Conservation (phyloP, 2,329 filamentous ascomycete genomes). For the Talaromyces sp. region DNA sequence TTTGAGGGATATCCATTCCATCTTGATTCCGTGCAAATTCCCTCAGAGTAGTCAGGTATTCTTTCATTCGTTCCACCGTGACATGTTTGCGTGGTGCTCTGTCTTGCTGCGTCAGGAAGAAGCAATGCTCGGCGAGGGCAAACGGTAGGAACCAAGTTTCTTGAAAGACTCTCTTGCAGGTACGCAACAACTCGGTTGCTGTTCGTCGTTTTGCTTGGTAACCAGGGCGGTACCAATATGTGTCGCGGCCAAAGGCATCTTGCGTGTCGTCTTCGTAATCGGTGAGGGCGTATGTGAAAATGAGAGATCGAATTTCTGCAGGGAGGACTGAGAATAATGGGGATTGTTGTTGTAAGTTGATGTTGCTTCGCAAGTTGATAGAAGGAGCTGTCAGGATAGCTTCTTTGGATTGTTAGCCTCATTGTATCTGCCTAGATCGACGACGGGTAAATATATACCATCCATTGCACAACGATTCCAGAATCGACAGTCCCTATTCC, state of each 20-base stretch:
- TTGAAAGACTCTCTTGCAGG: slow-evolving; percentile 45
- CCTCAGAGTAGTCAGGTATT: slow-evolving; percentile 25
- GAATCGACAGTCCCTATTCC: neutral
- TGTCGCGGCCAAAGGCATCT: slow-evolving; percentile 29
- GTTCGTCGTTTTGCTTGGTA: slow-evolving; percentile 41
- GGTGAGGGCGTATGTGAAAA: slow-evolving; percentile 47
- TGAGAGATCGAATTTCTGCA: slow-evolving; percentile 50
- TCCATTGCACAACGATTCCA: neutral
- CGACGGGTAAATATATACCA: neutral
- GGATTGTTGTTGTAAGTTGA: slow-evolving; percentile 23
- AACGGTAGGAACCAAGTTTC: slow-evolving; percentile 49
- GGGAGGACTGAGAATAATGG: slow-evolving; percentile 44
- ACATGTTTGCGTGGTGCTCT: slow-evolving; percentile 33
- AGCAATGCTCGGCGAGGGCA: slow-evolving; percentile 39
- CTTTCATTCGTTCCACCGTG: slow-evolving; percentile 20
- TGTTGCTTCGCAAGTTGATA: slow-evolving; percentile 7
- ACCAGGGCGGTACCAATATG: slow-evolving; percentile 44
- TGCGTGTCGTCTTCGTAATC: slow-evolving; percentile 36
- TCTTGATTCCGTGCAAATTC: slow-evolving; percentile 21
- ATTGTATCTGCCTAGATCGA: neutral
- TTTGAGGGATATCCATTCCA: slow-evolving; percentile 25
- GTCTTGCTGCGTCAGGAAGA: slow-evolving; percentile 36
- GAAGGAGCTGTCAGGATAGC: slow-evolving; percentile 6
- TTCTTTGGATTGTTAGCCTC: neutral
- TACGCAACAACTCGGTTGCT: slow-evolving; percentile 42